phyloP scores from a whole-genome alignment of 75 land plant species.

The Selaginella tamariscina region DNA sequence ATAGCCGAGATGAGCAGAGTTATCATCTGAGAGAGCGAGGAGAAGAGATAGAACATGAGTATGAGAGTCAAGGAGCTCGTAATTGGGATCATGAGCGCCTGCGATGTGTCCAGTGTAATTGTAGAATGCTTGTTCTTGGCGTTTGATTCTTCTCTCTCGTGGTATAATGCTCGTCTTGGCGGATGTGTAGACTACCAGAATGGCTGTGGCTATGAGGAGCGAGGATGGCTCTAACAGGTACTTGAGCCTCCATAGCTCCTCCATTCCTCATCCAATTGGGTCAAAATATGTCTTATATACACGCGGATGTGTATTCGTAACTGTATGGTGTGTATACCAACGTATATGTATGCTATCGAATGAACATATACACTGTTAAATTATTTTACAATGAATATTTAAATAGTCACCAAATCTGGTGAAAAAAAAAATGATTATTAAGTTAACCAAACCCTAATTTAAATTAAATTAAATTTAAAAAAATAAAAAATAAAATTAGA shows the following conservation, averaged over 20 bases:
- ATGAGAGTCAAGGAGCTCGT: constrained; percentile 76
- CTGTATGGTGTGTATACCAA: too few relatives aligned
- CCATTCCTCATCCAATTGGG: too few relatives aligned
- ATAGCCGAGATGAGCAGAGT: constrained; percentile 67
- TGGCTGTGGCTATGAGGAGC: constrained; percentile 56
- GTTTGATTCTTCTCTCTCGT: constrained; percentile 63
- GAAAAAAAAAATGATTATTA: too few relatives aligned
- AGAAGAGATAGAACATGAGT: constrained; percentile 83
- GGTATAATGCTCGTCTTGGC: constrained; percentile 58
- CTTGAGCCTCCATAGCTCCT: constrained; percentile 51
- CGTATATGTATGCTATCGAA: too few relatives aligned
- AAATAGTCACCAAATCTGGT: too few relatives aligned
- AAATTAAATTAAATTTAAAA: too few relatives aligned
- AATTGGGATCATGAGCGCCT: constrained; percentile 89
- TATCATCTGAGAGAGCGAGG: constrained; percentile 72
- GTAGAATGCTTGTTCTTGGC: constrained; percentile 63
- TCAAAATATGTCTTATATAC: too few relatives aligned
- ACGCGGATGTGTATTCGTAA: too few relatives aligned
- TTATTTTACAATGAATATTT: too few relatives aligned
- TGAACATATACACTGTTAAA: too few relatives aligned
- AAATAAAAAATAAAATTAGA: too few relatives aligned
- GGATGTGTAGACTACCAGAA: constrained; percentile 55
- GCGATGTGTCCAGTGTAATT: constrained; percentile 67
- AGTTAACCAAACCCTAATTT: too few relatives aligned
- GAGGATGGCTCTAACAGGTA: constrained; percentile 73